Percentiles rank a stretch among this genome's conserved stretches.
Conservation (phyloP, 441 rosid species). For the Croton laevigatus region DNA sequence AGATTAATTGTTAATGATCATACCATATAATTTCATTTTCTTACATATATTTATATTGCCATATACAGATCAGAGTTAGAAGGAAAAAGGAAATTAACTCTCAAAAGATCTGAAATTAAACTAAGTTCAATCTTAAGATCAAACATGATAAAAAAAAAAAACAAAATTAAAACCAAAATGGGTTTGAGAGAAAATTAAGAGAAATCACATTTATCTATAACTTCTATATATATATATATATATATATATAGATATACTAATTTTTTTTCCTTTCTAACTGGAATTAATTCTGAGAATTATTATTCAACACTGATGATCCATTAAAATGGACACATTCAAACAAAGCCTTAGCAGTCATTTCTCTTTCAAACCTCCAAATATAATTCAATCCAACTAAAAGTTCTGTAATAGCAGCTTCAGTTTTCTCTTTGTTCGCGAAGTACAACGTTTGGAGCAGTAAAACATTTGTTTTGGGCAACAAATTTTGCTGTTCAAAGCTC, state of each 20-base stretch:
- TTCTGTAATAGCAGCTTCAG: conserved; percentile 91
- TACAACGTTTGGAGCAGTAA: conserved; percentile 72
- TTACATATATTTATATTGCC: conserved; percentile 21
- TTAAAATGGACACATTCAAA: conserved; percentile 51
- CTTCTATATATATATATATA: not conserved
- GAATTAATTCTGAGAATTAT: conserved; percentile 24
- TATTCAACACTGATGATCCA: conserved; percentile 7
- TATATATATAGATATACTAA: too few species aligned
- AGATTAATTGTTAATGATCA: conserved; percentile 5
- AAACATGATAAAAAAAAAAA: conserved; percentile 26
- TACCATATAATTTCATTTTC: conserved; percentile 35
- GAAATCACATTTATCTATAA: not conserved
- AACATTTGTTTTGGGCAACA: conserved; percentile 47
- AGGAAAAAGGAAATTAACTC: conserved; percentile 20
- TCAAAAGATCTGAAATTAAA: conserved; percentile 30
- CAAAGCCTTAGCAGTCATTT: conserved; percentile 87
- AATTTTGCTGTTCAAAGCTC: conserved; percentile 76
- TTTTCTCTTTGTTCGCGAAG: conserved; percentile 76
- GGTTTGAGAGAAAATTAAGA: not conserved
- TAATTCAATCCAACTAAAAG: conserved; percentile 92
- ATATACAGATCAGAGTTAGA: conserved; percentile 34
- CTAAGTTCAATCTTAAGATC: conserved; percentile 34
- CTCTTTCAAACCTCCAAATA: conserved; percentile 93
- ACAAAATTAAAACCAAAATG: conserved; percentile 12
- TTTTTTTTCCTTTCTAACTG: conserved; percentile 15